phyloP scores from a whole-genome alignment of 2,329 filamentous ascomycete species.

The Colletotrichum sp. region DNA sequence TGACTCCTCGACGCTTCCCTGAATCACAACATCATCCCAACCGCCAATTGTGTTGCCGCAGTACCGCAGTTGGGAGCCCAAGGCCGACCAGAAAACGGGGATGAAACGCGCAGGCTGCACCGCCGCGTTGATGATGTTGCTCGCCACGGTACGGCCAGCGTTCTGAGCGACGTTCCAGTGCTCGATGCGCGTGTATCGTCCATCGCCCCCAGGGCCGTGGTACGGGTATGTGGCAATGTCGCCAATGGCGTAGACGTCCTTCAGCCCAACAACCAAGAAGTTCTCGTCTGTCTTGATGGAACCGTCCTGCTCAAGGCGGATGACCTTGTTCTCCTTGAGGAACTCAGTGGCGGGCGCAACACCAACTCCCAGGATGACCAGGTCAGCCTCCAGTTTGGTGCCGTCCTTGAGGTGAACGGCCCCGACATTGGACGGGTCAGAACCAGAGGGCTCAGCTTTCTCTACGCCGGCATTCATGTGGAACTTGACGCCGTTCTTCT shows the following conservation, averaged over 20 bases:
- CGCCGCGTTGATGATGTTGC: conserved; percentile 73
- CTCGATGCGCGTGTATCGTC: conserved; percentile 81
- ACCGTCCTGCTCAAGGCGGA: conserved; percentile 82
- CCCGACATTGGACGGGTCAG: conserved; percentile 76
- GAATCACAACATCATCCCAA: conserved; percentile 84
- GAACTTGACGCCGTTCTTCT: conserved; percentile 90
- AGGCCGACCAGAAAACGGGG: conserved; percentile 95
- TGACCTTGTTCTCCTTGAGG: conserved; percentile 71
- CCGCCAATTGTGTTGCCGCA: conserved; percentile 84
- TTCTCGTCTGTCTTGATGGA: conserved; percentile 81
- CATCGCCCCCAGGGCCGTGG: conserved; percentile 83
- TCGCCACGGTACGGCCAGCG: conserved; percentile 79
- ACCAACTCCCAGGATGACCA: conserved; percentile 91
- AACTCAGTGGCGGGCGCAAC: conserved; percentile 87
- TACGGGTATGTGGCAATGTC: conserved; percentile 97
- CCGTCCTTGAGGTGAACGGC: conserved; percentile 85
- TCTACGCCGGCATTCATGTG: conserved; percentile 81
- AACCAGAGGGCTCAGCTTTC: conserved; percentile 75
- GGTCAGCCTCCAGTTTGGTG: conserved; percentile 81
- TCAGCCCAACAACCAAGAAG: conserved; percentile 76
- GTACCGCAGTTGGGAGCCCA: conserved; percentile 89
- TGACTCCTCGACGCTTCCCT: conserved; percentile 76
- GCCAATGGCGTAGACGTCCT: conserved; percentile 89
- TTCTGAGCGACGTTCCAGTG: conserved; percentile 99
- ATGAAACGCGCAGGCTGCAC: conserved; percentile 75